Base-by-base conservation (phyloP, 257 asterid genomes). In the Jacaranda copaia region DNA sequence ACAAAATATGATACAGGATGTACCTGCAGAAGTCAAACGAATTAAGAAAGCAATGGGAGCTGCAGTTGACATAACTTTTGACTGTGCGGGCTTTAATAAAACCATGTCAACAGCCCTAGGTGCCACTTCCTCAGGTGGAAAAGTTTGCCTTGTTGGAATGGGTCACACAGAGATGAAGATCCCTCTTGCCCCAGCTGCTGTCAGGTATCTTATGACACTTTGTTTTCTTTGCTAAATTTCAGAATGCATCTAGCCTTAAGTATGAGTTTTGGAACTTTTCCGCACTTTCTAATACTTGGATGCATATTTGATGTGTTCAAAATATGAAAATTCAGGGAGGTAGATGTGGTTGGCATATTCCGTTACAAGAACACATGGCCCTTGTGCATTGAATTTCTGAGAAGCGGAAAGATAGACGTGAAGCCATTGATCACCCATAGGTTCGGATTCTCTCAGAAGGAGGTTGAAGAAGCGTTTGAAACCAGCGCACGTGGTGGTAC, bases 361-460 rank as follows among this genome's bases (percentile, higher is more conserved):
- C 91, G 98, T 18, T 95, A 95, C 88, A 91, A 86, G 81, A 95
- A 95, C 84, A 95, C 98, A 3, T 93, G 99, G 98, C 98, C 98
- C 0, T 80, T 90, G 78, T 95, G 98, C 90, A 80, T 93, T 1
- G 99, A 93, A 69, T 89, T 95, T 74, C 73, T 95, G 52, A 84
- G 74, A 83, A 95, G 90, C 35, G 97, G 98, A 5, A 95, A 93
- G 88, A 89, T 93, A 43, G 96, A 93, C 12, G 98, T 95, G 87
- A 93, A 93, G 85, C 93, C 98, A 1, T 79, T 95, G 83, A 93
- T 95, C 81, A 93, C 99, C 9, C 97, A 95, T 82, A 85, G 98
- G 85, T 95, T 82, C 35, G 92, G 93, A 4, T 90, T 95, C 83
- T 79, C 89, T 40, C 98, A 93, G 84, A 79, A 83, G 81, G 99